Evolutionary conservation across 768 basidiomycete genomes (phyloP).

Genomic region (Antrodiella citrinella): DNA sequence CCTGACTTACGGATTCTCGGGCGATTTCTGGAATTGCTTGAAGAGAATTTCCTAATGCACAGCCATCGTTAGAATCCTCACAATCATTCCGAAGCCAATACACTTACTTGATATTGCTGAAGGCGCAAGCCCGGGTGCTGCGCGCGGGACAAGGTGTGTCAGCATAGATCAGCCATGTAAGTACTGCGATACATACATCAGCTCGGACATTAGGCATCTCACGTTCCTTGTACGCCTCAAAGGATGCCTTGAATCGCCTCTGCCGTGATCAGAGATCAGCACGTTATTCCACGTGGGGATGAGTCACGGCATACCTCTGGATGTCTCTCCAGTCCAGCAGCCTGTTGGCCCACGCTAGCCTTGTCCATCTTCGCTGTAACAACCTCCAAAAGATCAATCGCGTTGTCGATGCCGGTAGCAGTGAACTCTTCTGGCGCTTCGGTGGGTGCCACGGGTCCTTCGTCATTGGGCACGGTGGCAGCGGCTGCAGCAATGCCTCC

Average conservation of each 20-base stretch:
- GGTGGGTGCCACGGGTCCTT: slow-evolving; percentile 22
- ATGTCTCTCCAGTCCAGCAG: slow-evolving; percentile 81
- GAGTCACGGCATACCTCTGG: slow-evolving; percentile 65
- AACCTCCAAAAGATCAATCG: slow-evolving; percentile 79
- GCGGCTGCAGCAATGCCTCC: slow-evolving; percentile 31
- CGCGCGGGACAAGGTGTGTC: slow-evolving; percentile 7
- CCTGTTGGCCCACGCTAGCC: slow-evolving; percentile 80
- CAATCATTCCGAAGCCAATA: too few relatives aligned
- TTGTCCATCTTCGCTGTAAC: slow-evolving; percentile 93
- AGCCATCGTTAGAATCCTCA: too few relatives aligned
- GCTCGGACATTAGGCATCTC: slow-evolving; percentile 72
- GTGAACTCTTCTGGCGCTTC: slow-evolving; percentile 58
- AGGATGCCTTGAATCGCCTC: slow-evolving; percentile 92
- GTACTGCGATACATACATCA: slow-evolving; percentile 62
- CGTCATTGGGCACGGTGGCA: slow-evolving; percentile 20
- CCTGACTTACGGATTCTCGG: slow-evolving; percentile 80
- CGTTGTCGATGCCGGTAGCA: slow-evolving; percentile 88
- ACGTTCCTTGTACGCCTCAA: slow-evolving; percentile 81
- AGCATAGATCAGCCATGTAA: background rate
- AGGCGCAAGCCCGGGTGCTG: slow-evolving; percentile 86
- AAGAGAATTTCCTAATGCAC: slow-evolving; percentile 80
- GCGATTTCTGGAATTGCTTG: slow-evolving; percentile 95
- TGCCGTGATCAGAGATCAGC: slow-evolving; percentile 22
- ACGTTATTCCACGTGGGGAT: background rate
- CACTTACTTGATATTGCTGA: slow-evolving; percentile 75